Evolutionary conservation across 2,329 filamentous ascomycete genomes (phyloP), one percentile per base, ranked within the genome.

Genomic region (Cordyceps sp.): DNA sequence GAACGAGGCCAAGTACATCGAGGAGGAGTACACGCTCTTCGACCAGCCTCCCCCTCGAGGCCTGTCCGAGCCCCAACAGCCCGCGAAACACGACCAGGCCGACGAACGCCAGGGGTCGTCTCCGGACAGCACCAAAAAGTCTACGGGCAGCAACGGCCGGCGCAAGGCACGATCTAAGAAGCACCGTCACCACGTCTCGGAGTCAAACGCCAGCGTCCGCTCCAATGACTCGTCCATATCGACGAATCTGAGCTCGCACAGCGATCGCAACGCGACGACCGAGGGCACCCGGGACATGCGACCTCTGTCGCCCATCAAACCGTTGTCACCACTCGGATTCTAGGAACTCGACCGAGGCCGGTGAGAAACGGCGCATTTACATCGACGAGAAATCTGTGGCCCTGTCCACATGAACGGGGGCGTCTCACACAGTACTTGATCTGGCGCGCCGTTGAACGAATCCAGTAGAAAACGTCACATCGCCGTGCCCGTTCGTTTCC

Each of bases 1-100:
- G 62, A 92, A 81, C 10, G 88, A 96, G 54, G 75, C 83, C 39
- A 74, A 73, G 42, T 88, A 70, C 47, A 75, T 85, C 23, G 73
- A 81, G 42, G 64, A 76, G 40, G 76, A 81, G 45, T 78, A 78
- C 42, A 57, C 55, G 39, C 48, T 71, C 3, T 71, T 77, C 33
- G 66, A 74, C 33, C 61, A 67, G 45, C 63, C 69, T 4, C 61
- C 69, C 6, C 72, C 71, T 1, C 50, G 58, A 44, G 54, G 72
- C 13, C 48, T 69, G 16, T 44, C 52, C 10, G 49, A 59, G 31
- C 45, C 52, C 9, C 50, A 48, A 29, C 44, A 42, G 20, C 50
- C 48, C 12, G 34, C 19, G 33, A 45, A 42, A 36, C 41, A 34
- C 22, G 37, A 42, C 7, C 37, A 37, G 16, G 22, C 22, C 12